These are phyloP conservation scores for Penicillium sp. DNA, from an alignment of 2,329 filamentous ascomycete species.

Conservation along the genomic window DNA sequence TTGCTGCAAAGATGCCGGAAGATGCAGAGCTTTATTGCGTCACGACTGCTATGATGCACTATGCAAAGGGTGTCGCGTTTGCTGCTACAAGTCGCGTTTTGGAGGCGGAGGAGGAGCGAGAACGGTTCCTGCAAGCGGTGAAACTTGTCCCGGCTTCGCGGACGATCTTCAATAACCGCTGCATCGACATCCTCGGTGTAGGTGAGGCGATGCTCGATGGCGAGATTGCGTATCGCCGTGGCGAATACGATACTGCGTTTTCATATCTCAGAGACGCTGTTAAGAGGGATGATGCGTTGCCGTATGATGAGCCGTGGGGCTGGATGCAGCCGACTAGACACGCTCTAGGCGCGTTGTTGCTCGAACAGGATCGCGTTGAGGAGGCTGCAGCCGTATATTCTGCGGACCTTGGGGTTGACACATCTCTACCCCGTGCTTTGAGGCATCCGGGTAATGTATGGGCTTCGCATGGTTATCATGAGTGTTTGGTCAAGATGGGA, in stretches of 20 bases:
- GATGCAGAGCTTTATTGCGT: conserved; percentile 64
- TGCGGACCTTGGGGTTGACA: conserved; percentile 60
- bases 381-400: conserved; percentile 58
- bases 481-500: conserved; percentile 61
- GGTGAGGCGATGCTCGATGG: conserved; percentile 66
- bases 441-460: conserved; percentile 73
- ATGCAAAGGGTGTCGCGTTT: conserved; percentile 65
- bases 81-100: conserved; percentile 57
- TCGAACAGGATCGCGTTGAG: conserved; percentile 61
- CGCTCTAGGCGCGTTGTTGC: conserved; percentile 65
- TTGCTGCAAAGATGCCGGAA: conserved; percentile 55
- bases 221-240: conserved; percentile 67
- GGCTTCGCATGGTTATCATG: conserved; percentile 70
- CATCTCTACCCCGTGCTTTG: conserved; percentile 60
- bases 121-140: conserved; percentile 52
- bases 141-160: conserved; percentile 57
- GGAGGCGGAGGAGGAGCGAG: conserved; percentile 53
- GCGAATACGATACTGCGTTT: conserved; percentile 60
- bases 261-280: conserved; percentile 57
- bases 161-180: conserved; percentile 68
- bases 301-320: conserved; percentile 73
- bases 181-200: conserved; percentile 61
- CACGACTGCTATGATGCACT: conserved; percentile 66
- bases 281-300: conserved; percentile 60
- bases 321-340: conserved; percentile 76